Percentiles rank a stretch among this genome's conserved stretches.
phyloP scores from a whole-genome alignment of 2,329 filamentous ascomycete genomes.

The Juglanconis sp. region DNA sequence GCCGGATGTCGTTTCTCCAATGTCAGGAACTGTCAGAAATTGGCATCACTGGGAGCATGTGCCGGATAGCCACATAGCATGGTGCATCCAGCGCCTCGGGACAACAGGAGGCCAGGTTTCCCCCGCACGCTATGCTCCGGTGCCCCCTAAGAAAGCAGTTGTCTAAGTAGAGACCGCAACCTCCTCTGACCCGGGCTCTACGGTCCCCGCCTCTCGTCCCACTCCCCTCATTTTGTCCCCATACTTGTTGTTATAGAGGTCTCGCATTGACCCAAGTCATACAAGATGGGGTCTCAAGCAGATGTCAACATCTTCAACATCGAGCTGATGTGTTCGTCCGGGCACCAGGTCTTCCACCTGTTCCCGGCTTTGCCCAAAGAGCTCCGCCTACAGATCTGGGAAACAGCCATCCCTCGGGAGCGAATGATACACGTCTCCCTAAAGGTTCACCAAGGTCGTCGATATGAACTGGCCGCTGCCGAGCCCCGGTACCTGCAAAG shows the following conservation, averaged over 20 bases:
- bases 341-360: not conserved
- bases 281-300: not conserved
- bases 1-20: too few relatives aligned
- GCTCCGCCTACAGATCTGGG: conserved; percentile 15
- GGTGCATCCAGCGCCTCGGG: too few relatives aligned
- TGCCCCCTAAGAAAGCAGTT: too few relatives aligned
- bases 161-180: too few relatives aligned
- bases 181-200: too few relatives aligned
- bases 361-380: conserved; percentile 14
- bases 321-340: not conserved
- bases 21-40: too few relatives aligned
- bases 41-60: too few relatives aligned
- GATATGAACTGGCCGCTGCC: not conserved
- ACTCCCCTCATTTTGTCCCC: too few relatives aligned
- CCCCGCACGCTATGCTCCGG: too few relatives aligned
- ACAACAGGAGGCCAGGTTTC: too few relatives aligned
- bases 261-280: not conserved
- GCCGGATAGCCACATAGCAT: too few relatives aligned
- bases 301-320: not conserved
- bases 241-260: not conserved
- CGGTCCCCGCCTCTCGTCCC: too few relatives aligned
- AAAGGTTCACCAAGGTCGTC: not conserved
- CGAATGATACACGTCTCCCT: conserved; percentile 3
- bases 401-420: conserved; percentile 11
- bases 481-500: conserved; percentile 7